phyloP scores from a whole-genome alignment of 495 filamentous ascomycete genomes.

The Xylaria grammica region DNA sequence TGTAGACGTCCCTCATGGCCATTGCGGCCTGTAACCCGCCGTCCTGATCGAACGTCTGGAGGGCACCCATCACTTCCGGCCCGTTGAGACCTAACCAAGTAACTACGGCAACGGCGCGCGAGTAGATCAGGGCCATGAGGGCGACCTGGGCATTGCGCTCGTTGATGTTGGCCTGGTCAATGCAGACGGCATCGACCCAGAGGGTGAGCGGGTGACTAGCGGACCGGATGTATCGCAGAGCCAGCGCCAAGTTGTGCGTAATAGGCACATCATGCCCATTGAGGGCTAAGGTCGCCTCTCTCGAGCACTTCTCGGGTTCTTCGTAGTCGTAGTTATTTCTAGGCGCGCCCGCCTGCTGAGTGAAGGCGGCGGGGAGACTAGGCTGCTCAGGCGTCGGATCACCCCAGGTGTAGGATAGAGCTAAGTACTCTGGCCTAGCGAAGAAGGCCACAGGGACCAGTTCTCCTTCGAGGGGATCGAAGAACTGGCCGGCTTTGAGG shows the following conservation, averaged over 20 bases:
- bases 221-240: conserved; percentile 28
- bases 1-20: conserved; percentile 4
- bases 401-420: conserved; percentile 32
- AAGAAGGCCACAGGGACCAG: conserved; percentile 20
- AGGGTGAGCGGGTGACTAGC: conserved; percentile 23
- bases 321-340: no score
- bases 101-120: conserved; percentile 21
- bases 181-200: conserved; percentile 39
- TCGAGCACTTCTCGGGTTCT: neutral
- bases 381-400: conserved; percentile 15
- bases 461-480: conserved; percentile 19
- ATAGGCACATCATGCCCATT: conserved; percentile 27
- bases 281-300: conserved; percentile 11
- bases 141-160: conserved; percentile 37
- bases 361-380: conserved; percentile 30
- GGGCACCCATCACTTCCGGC: neutral
- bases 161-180: conserved; percentile 27
- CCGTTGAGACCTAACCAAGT: conserved; percentile 27
- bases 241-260: conserved; percentile 26
- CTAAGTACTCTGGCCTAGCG: conserved; percentile 24
- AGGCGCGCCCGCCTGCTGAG: conserved; percentile 44
- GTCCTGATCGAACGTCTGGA: neutral
- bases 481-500: conserved; percentile 26
- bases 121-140: conserved; percentile 35
- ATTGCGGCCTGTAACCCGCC: neutral